phyloP scores from a whole-genome alignment of 495 filamentous ascomycete species.

The Bathelium albidoporum region DNA sequence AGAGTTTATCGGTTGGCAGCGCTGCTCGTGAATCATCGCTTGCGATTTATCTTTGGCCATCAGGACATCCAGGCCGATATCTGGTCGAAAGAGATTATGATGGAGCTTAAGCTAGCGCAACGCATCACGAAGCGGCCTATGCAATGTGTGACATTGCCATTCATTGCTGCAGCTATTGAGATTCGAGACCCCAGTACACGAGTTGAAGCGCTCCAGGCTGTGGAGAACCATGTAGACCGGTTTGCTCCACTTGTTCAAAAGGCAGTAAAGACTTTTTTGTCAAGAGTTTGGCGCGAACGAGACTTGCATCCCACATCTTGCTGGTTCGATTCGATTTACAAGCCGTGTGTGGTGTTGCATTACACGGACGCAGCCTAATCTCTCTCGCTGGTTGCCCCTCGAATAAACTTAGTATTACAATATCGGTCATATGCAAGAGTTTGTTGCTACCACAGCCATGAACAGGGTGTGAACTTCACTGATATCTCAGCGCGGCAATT shows the following conservation, averaged over 20 bases:
- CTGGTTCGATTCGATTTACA: slow-evolving; percentile 2
- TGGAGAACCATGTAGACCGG: slow-evolving; percentile 1
- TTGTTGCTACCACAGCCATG: not conserved
- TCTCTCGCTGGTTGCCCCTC: not conserved
- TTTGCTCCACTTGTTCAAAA: slow-evolving; percentile 5
- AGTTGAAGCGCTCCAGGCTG: slow-evolving; percentile 1
- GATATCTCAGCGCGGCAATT: not conserved
- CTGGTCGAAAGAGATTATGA: slow-evolving; percentile 19
- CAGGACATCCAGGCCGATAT: slow-evolving; percentile 19
- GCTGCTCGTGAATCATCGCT: slow-evolving; percentile 20
- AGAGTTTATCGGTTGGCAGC: slow-evolving; percentile 15
- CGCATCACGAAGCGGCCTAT: slow-evolving; percentile 17
- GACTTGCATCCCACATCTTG: slow-evolving; percentile 1
- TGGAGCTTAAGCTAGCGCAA: slow-evolving; percentile 18
- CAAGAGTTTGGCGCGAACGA: slow-evolving; percentile 5
- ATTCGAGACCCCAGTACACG: slow-evolving; percentile 7
- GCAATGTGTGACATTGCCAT: slow-evolving; percentile 18
- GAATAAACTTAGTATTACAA: not conserved
- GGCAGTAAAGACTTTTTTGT: slow-evolving; percentile 4
- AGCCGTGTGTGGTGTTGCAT: slow-evolving; percentile 4
- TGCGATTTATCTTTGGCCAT: slow-evolving; percentile 18
- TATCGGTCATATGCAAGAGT: not conserved
- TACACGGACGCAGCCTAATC: slow-evolving; percentile 1
- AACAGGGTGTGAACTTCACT: slow-evolving; percentile 1
- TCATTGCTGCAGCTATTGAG: slow-evolving; percentile 20